These are phyloP conservation scores for Striga hermonthica DNA, from an alignment of 305 asterid genomes.

Conservation along the genomic window DNA sequence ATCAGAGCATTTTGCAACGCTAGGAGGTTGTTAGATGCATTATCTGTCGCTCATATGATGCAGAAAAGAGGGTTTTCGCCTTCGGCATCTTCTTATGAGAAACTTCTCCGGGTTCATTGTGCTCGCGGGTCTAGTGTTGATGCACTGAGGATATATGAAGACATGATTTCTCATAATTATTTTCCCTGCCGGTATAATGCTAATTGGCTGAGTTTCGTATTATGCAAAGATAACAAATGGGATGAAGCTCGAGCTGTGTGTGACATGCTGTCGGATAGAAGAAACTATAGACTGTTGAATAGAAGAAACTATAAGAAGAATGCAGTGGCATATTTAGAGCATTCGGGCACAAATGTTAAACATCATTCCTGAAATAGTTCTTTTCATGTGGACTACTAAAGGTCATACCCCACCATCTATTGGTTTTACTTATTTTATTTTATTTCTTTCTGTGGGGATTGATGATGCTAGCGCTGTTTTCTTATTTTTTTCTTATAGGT, in stretches of 20 bases:
- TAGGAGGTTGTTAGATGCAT: constrained; percentile 48
- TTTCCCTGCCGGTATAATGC: constrained; percentile 39
- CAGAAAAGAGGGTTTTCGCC: constrained; percentile 55
- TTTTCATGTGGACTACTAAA: too few species aligned
- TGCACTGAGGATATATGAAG: constrained; percentile 47
- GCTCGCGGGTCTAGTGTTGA: constrained; percentile 29
- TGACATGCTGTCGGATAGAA: constrained; percentile 28
- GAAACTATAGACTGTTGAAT: constrained; percentile 3
- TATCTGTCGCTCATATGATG: constrained; percentile 46
- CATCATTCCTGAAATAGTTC: too few species aligned
- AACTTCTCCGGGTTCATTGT: constrained; percentile 44
- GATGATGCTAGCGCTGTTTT: too few species aligned
- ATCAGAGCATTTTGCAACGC: constrained; percentile 49
- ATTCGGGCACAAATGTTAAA: background rate
- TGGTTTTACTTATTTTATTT: too few species aligned
- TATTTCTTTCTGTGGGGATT: too few species aligned
- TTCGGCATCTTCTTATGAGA: constrained; percentile 49
- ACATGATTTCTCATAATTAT: constrained; percentile 41
- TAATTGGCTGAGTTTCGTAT: constrained; percentile 33
- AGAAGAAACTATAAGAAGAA: constrained; percentile 17
- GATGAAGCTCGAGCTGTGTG: constrained; percentile 32
- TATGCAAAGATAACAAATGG: constrained; percentile 34
- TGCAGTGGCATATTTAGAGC: background rate
- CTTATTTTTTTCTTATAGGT: too few species aligned
- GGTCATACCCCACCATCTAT: too few species aligned